Evolutionary conservation across 1,139 yeast genomes (phyloP), one percentile per base, ranked within the genome.

Genomic region (Debaryomyces psychrophilus): DNA sequence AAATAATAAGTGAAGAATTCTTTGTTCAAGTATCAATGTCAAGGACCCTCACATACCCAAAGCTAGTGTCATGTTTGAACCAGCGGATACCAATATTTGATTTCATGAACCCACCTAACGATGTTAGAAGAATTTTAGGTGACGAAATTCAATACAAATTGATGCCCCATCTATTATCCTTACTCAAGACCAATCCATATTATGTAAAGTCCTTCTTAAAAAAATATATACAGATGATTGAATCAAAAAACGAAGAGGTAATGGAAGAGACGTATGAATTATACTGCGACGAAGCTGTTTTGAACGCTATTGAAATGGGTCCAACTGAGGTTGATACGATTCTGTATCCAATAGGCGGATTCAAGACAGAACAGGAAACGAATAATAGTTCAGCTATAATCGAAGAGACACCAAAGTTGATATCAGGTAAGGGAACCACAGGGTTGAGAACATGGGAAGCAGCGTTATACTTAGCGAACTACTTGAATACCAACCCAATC

Each of bases 381-480:
- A 51, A 50, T 2, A 60, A 57, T 0, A 43, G 57, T 1, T 61
- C 61, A 4, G 69, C 85, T 1, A 57, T 62, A 3, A 77, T 86
- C 3, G 67, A 68, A 46, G 95, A 87, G 57, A 73, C 80, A 0
- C 95, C 92, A 0, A 71, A 76, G 47, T 52, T 87, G 42, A 79
- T 89, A 8, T 79, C 89, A 14, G 90, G 90, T 0, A 62, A 69
- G 26, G 96, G 95, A 6, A 86, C 96, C 1, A 92, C 98, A 0
- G 98, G 98, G 0, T 68, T 83, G 48, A 70, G 97, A 37, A 92
- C 98, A 0, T 92, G 98, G 98, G 97, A 90, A 60, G 97, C 97
- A 0, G 87, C 96, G 0, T 55, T 88, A n/a, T 89, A 73, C 48
- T 66, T 90, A 14, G 68, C 85, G 7, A 73, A 81, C 42, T 81